These are phyloP conservation scores for Cyathus striatus DNA, from an alignment of 768 basidiomycete species.

Conservation along the genomic window DNA sequence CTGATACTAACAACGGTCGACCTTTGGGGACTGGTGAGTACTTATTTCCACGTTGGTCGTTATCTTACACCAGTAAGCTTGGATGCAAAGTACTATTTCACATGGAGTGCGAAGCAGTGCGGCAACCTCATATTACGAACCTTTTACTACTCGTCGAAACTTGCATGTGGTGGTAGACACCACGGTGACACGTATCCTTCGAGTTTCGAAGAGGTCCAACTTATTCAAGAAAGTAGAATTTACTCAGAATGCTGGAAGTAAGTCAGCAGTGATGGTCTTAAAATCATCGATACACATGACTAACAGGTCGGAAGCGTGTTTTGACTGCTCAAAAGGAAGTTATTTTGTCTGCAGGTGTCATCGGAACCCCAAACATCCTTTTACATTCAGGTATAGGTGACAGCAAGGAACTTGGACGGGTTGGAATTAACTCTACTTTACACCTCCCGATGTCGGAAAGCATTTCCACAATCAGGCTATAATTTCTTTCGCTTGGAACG, in stretches of 20 bases:
- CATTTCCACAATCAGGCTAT: constrained; percentile 26
- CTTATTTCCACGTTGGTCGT: neutral
- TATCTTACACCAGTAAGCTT: neutral
- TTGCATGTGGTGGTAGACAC: constrained; percentile 13
- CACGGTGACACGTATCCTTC: constrained; percentile 2
- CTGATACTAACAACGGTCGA: neutral
- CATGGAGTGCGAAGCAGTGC: constrained; percentile 13
- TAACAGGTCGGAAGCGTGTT: constrained; percentile 5
- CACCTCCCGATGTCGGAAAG: constrained; percentile 24
- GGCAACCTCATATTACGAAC: constrained; percentile 9
- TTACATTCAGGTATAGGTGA: constrained; percentile 31
- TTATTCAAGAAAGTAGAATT: constrained; percentile 6
- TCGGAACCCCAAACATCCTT: constrained; percentile 28
- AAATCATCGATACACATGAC: neutral
- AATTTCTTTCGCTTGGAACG: constrained; percentile 14
- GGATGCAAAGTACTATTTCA: constrained; percentile 13
- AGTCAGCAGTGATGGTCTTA: constrained; percentile 3
- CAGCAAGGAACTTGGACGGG: too few relatives aligned
- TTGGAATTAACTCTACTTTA: too few relatives aligned
- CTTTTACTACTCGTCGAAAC: constrained; percentile 7
- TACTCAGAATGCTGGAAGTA: constrained; percentile 3
- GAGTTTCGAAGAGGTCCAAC: neutral
- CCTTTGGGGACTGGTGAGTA: constrained; percentile 1
- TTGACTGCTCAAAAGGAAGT: constrained; percentile 25
- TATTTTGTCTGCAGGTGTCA: constrained; percentile 29